These are phyloP conservation scores for Adansonia grandidieri DNA, from an alignment of 441 rosid genomes.

Conservation along the genomic window DNA sequence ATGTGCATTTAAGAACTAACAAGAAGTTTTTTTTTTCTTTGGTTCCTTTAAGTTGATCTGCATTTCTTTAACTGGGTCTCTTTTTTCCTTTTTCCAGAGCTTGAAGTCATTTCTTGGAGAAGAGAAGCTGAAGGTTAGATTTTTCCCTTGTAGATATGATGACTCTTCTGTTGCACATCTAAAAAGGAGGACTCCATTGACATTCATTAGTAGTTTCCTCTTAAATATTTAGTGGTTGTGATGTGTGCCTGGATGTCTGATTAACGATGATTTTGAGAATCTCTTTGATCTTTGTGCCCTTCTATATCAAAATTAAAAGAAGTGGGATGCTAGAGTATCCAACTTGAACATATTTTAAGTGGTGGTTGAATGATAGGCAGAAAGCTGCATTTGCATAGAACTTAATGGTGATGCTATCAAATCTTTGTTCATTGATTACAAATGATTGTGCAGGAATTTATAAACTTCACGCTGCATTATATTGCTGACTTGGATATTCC, in stretches of 20 bases:
- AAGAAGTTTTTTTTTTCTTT: not conserved
- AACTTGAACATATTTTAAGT: not conserved
- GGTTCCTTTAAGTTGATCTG: slow-evolving; percentile 18
- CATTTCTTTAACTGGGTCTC: slow-evolving; percentile 29
- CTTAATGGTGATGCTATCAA: not conserved
- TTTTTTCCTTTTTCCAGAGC: slow-evolving; percentile 39
- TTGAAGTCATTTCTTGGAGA: slow-evolving; percentile 90
- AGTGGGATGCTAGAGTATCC: not conserved
- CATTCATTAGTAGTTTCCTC: not conserved
- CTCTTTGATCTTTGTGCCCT: not conserved
- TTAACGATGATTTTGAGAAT: not conserved
- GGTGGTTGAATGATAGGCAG: not conserved
- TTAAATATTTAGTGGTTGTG: not conserved
- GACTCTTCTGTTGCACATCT: not conserved
- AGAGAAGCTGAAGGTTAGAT: slow-evolving; percentile 73
- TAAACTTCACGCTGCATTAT: slow-evolving; percentile 83
- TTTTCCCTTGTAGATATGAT: slow-evolving; percentile 11
- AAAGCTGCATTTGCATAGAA: slow-evolving; percentile 15
- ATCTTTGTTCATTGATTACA: slow-evolving; percentile 29
- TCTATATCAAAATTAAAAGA: not conserved
- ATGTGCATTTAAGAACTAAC: not conserved
- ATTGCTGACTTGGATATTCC: slow-evolving; percentile 99
- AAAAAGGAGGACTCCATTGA: not conserved
- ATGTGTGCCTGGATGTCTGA: not conserved
- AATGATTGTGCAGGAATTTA: slow-evolving; percentile 69